Percentiles rank a stretch among this genome's conserved stretches.
phyloP scores from a whole-genome alignment of 2,329 filamentous ascomycete species.

The Dothiorella sarmentorum region DNA sequence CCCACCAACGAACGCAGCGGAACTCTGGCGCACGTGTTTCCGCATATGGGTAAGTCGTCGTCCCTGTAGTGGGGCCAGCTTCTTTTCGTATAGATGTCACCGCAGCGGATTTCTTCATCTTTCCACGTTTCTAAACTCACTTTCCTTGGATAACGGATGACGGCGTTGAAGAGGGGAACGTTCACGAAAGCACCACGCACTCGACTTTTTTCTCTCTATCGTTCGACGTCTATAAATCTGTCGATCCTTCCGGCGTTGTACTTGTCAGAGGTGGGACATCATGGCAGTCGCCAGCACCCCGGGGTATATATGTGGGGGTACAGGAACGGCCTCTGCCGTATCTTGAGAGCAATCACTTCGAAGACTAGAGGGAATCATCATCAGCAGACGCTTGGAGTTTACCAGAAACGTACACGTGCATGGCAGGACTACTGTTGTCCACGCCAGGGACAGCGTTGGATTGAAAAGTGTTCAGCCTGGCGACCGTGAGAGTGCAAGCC shows the following conservation, averaged over 20 bases:
- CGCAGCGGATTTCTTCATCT: too few relatives aligned
- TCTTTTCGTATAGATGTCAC: neutral
- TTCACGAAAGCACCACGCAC: neutral
- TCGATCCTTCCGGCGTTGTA: neutral
- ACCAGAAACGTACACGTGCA: conserved; percentile 30
- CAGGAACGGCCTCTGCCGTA: conserved; percentile 35
- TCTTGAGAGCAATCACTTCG: conserved; percentile 43
- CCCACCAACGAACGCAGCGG: conserved; percentile 4
- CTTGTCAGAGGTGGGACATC: conserved; percentile 27
- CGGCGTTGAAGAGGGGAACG: neutral
- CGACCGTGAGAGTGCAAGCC: too few relatives aligned
- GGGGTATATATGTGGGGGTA: conserved; percentile 40
- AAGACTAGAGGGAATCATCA: conserved; percentile 26
- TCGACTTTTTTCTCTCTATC: neutral
- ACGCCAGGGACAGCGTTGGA: conserved; percentile 39
- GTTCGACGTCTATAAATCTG: neutral
- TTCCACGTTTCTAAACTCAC: neutral
- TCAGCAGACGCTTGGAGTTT: neutral
- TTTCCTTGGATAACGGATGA: neutral
- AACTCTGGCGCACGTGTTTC: conserved; percentile 31
- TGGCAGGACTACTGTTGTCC: conserved; percentile 37
- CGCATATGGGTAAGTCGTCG: conserved; percentile 38
- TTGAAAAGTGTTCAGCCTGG: conserved; percentile 40
- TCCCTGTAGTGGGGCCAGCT: conserved; percentile 33
- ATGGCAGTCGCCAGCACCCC: conserved; percentile 34